These are phyloP conservation scores for Dryas octopetala DNA, from an alignment of 306 rosid genomes.

Conservation along the genomic window DNA sequence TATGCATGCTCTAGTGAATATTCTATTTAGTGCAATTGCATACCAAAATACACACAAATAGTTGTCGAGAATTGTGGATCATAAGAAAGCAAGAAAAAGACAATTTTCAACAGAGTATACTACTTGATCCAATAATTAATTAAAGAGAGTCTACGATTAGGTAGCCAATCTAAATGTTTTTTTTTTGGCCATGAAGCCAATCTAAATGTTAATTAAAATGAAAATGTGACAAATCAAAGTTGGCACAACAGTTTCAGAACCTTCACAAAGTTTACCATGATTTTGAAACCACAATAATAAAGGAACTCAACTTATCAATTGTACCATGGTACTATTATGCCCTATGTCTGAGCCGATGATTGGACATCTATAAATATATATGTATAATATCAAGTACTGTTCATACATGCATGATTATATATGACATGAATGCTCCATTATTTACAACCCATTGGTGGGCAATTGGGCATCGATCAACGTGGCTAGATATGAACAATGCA, in stretches of 20 bases:
- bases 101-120: not conserved
- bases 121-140: slow-evolving; percentile 1
- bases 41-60: too few relatives aligned
- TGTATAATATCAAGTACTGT: not conserved
- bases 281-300: not conserved
- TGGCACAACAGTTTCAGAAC: not conserved
- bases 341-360: not conserved
- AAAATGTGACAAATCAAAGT: not conserved
- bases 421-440: too few relatives aligned
- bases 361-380: not conserved
- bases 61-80: not conserved
- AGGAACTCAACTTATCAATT: slow-evolving; percentile 6
- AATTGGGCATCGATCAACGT: not conserved
- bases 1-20: too few relatives aligned
- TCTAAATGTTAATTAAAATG: not conserved
- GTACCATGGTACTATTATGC: not conserved
- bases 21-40: too few relatives aligned
- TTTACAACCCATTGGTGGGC: not conserved
- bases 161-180: not conserved
- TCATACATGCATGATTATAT: not conserved
- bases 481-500: not conserved
- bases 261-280: not conserved
- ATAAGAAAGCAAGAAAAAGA: not conserved
- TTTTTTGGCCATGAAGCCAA: not conserved
- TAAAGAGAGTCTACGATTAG: not conserved